Conservation (phyloP, 1,139 yeast species). For the Hyphopichia wangnamkhiaoensis region DNA sequence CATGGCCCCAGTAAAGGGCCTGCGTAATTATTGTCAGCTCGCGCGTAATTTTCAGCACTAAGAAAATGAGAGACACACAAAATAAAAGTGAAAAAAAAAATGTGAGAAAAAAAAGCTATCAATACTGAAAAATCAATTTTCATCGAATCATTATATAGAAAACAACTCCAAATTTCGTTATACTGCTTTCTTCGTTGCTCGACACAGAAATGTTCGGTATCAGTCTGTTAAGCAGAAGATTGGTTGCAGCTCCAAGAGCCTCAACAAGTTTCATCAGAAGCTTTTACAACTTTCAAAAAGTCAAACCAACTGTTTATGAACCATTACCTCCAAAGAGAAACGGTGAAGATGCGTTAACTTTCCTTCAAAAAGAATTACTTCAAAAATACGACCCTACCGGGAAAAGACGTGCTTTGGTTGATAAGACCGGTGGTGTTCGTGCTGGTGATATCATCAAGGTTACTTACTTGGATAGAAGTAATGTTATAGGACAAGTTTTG, state of each 20-base stretch:
- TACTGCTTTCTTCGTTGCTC: too few species aligned
- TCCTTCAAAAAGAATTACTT: constrained; percentile 50
- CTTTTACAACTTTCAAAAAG: constrained; percentile 19
- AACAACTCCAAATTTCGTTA: too few species aligned
- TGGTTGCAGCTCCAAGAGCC: not conserved
- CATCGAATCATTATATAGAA: not conserved
- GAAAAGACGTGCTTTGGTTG: constrained; percentile 64
- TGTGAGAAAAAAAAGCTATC: not conserved
- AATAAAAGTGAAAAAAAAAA: constrained; percentile 3
- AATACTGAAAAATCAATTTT: not conserved
- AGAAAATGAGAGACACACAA: constrained; percentile 3
- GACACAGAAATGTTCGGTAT: constrained; percentile 24
- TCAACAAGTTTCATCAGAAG: constrained; percentile 11
- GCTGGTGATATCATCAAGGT: constrained; percentile 85
- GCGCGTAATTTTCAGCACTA: constrained; percentile 10
- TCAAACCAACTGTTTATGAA: constrained; percentile 44
- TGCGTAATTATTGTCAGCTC: constrained; percentile 2
- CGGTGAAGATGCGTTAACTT: constrained; percentile 51
- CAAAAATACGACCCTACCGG: constrained; percentile 72
- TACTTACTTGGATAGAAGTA: constrained; percentile 66
- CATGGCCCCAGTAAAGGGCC: too few species aligned
- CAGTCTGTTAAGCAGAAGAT: not conserved
- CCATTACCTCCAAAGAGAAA: constrained; percentile 53
- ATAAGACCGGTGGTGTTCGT: constrained; percentile 53
- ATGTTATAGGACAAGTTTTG: constrained; percentile 73